phyloP scores from a whole-genome alignment of 768 basidiomycete genomes.

The Ramaria rubella region DNA sequence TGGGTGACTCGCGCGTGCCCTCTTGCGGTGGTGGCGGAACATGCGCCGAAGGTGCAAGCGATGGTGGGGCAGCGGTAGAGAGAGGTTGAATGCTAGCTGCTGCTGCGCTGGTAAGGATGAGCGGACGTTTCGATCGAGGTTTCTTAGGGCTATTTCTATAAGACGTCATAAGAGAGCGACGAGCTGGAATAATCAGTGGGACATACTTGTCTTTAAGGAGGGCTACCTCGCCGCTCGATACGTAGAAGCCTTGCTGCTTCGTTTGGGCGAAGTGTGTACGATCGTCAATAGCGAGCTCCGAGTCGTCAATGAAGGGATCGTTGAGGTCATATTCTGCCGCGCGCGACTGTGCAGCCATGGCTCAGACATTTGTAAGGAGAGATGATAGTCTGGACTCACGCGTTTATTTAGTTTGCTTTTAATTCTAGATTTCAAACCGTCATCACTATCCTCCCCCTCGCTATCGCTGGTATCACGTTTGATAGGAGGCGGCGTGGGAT shows the following conservation, averaged over 20 bases:
- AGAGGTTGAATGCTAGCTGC: slow-evolving; percentile 26
- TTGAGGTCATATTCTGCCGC: slow-evolving; percentile 79
- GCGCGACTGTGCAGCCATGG: slow-evolving; percentile 24
- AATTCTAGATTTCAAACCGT: slow-evolving; percentile 25
- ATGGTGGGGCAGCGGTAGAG: slow-evolving; percentile 23
- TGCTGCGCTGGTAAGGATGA: neutral
- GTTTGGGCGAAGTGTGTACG: slow-evolving; percentile 88
- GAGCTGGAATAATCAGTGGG: slow-evolving; percentile 13
- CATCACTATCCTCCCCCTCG: slow-evolving; percentile 42
- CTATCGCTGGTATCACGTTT: slow-evolving; percentile 51
- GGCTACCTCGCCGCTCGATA: slow-evolving; percentile 82
- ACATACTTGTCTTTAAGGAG: slow-evolving; percentile 67
- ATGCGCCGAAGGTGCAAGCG: slow-evolving; percentile 18
- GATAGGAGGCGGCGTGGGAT: slow-evolving; percentile 44
- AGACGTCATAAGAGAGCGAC: slow-evolving; percentile 13
- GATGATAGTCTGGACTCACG: slow-evolving; percentile 1
- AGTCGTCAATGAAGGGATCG: slow-evolving; percentile 98
- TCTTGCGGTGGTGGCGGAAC: slow-evolving; percentile 29
- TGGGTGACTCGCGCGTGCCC: slow-evolving; percentile 46
- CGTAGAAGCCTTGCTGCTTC: slow-evolving; percentile 90
- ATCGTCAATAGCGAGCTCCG: slow-evolving; percentile 84
- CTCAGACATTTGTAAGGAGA: slow-evolving; percentile 26
- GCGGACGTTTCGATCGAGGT: slow-evolving; percentile 49
- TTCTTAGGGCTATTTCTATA: slow-evolving; percentile 50
- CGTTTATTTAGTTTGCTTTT: slow-evolving; percentile 20